Base-by-base conservation (phyloP, 1,139 yeast species). In the Casaregolazyma suthepensis region DNA sequence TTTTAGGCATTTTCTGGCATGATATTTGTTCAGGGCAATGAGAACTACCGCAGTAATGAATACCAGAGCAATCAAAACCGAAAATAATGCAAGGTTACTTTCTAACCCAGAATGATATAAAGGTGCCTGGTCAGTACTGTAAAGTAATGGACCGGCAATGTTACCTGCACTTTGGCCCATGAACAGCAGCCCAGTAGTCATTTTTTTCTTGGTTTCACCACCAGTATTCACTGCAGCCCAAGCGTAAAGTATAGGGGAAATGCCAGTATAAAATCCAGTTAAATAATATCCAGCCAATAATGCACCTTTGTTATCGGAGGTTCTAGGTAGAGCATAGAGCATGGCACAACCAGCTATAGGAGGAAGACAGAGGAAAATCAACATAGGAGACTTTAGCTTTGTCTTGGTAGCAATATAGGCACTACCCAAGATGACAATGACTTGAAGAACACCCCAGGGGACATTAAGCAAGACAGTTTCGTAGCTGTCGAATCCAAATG, bases 121-220 rank as follows among this genome's bases (percentile, higher is more conserved):
- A 18, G 87, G 87, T 1, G 81, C 79, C 60, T 81, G 79, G 5
- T 61, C 59, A 0, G 71, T 70, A 56, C 77, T 73, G 63, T 83
- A 83, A 48, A 85, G 76, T 64, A 82, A 86, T 3, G 89, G 88
- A 0, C 89, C 89, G 51, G 81, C 74, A 52, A 85, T 71, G 59
- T 85, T 85, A 20, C 91, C 87, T 23, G 79, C 77, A 62, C 85
- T 81, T 62, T 82, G 83, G 1, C 82, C 62, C 73, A 75, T 72
- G 18, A 75, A 64, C 63, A 74, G 63, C 7, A 73, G 74, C 54
- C 71, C 70, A 57, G 78, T 71, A 1, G 74, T 71, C 13, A 72
- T 50, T 47, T 66, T 69, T 61, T 76, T 75, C 7, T 79, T 74
- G 57, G 75, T 66, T 46, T 78, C 57, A 15, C 60, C 48, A 13